Conservation (phyloP, 2,329 filamentous ascomycete genomes). For the Pestalotiopsis sp. region DNA sequence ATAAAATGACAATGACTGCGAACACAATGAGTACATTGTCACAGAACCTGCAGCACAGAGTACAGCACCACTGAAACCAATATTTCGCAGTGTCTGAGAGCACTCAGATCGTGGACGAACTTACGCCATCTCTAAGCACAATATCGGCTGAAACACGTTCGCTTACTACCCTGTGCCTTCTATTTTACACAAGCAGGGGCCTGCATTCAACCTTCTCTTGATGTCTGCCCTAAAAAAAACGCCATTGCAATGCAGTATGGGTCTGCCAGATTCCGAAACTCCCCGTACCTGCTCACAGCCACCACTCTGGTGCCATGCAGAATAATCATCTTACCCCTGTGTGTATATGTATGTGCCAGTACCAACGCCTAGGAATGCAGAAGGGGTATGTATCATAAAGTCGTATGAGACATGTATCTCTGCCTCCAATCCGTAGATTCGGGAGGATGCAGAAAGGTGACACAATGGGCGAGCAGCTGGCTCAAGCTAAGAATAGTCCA, state of each 20-base stretch:
- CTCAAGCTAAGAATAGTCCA: slow-evolving; percentile 56
- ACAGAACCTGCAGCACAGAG: no score
- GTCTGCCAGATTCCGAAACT: neutral
- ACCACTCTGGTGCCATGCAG: neutral
- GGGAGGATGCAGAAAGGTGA: neutral
- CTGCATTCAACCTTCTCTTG: neutral
- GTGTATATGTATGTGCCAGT: neutral
- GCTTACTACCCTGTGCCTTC: neutral
- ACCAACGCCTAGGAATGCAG: neutral
- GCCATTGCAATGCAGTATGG: neutral
- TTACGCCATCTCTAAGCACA: neutral
- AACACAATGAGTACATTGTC: no score
- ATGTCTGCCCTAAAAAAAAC: neutral
- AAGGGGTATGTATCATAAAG: neutral
- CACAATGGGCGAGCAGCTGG: neutral
- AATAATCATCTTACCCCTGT: neutral
- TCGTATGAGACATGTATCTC: neutral
- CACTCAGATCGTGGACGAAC: no score
- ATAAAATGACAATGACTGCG: no score
- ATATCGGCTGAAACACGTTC: neutral
- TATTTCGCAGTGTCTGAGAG: no score
- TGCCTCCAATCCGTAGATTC: neutral
- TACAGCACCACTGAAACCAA: no score
- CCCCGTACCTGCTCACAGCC: neutral
- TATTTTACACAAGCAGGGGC: neutral